Evolutionary conservation across 306 rosid genomes (phyloP).

Genomic region (Neltuma alba): DNA sequence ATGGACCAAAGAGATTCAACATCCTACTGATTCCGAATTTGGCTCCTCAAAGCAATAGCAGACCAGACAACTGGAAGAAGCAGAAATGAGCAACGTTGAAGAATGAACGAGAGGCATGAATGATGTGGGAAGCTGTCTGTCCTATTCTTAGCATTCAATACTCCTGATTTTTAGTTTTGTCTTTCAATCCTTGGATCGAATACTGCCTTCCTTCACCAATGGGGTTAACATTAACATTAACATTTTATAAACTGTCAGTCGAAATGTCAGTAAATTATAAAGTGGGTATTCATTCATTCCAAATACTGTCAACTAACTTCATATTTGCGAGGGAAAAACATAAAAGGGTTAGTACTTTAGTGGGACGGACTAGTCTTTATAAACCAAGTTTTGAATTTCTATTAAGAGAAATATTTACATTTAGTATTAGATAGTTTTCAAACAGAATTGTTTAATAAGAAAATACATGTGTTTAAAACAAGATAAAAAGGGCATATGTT

Average conservation of each 20-base stretch:
- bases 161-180: slow-evolving; percentile 42
- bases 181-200: not conserved
- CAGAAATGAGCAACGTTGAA: slow-evolving; percentile 27
- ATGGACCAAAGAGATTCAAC: slow-evolving; percentile 55
- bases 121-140: slow-evolving; percentile 38
- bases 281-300: no score
- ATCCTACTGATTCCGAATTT: slow-evolving; percentile 61
- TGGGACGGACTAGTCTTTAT: no score
- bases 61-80: slow-evolving; percentile 67
- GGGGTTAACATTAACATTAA: not conserved
- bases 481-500: not conserved
- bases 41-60: slow-evolving; percentile 72
- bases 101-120: slow-evolving; percentile 1
- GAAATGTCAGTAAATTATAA: no score
- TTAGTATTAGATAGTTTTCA: no score
- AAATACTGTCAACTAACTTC: not conserved
- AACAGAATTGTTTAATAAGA: no score
- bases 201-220: not conserved
- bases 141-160: slow-evolving; percentile 52
- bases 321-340: not conserved
- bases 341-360: no score
- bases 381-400: no score
- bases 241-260: not conserved
- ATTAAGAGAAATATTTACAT: no score
- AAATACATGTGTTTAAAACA: no score